These are phyloP conservation scores for Phellinidium pouzarii DNA, from an alignment of 1,284 basidiomycete species.

Conservation along the genomic window DNA sequence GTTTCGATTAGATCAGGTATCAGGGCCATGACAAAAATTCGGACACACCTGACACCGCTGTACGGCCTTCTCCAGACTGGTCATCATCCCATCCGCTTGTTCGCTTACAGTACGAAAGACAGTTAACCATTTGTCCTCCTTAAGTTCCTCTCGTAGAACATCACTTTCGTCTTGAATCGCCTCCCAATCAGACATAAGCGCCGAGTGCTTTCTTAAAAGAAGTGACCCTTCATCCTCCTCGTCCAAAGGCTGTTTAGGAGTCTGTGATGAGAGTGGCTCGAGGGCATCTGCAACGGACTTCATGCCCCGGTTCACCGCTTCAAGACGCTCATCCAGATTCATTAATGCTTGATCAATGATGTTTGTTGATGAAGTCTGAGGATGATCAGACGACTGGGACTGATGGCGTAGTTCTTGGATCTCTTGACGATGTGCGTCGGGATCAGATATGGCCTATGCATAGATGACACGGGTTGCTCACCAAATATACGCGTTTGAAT, in stretches of 20 bases:
- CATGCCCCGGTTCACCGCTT: conserved; percentile 63
- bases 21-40: background rate
- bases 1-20: background rate
- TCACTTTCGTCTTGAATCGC: conserved; percentile 75
- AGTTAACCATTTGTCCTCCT: conserved; percentile 92
- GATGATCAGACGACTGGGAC: conserved; percentile 57
- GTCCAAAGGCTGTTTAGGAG: conserved; percentile 44
- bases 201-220: conserved; percentile 64
- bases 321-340: conserved; percentile 73
- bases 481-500: conserved; percentile 84
- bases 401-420: conserved; percentile 81
- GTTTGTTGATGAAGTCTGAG: conserved; percentile 43
- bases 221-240: conserved; percentile 31
- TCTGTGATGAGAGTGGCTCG: conserved; percentile 46
- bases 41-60: conserved; percentile 69
- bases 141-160: conserved; percentile 80
- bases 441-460: conserved; percentile 10
- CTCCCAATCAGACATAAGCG: conserved; percentile 71
- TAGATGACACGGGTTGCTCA: conserved; percentile 29
- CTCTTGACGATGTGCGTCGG: conserved; percentile 37
- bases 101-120: conserved; percentile 90
- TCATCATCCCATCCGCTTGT: conserved; percentile 96
- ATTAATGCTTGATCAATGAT: conserved; percentile 78
- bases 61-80: conserved; percentile 85
- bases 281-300: conserved; percentile 58